Percentiles rank a stretch among this genome's conserved stretches.
phyloP scores from a whole-genome alignment of 768 basidiomycete species.

The Dendrothele bispora region DNA sequence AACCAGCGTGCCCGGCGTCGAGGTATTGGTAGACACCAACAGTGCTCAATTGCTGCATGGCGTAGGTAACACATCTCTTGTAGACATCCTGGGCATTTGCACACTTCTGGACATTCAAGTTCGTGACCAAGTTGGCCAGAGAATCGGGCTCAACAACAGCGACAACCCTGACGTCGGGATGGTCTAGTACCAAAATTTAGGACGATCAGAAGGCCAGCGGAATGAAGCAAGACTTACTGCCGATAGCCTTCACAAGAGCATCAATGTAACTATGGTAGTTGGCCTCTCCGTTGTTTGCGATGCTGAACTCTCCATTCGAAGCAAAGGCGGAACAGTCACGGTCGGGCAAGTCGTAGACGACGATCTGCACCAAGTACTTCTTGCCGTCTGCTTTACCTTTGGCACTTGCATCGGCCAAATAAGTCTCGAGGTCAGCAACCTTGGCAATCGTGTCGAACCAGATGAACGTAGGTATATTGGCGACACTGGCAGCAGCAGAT shows the following conservation, averaged over 20 bases:
- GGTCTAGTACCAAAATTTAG: constrained; percentile 30
- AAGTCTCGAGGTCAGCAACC: constrained; percentile 51
- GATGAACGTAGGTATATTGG: constrained; percentile 56
- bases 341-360: constrained; percentile 62
- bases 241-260: constrained; percentile 56
- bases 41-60: constrained; percentile 52
- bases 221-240: constrained; percentile 31
- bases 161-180: constrained; percentile 60
- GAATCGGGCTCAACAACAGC: constrained; percentile 71
- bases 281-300: constrained; percentile 53
- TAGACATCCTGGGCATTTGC: constrained; percentile 52
- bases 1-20: constrained; percentile 64
- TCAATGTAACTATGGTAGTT: constrained; percentile 64
- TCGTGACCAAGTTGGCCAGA: constrained; percentile 68
- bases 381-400: constrained; percentile 42
- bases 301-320: constrained; percentile 66
- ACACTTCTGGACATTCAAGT: constrained; percentile 59
- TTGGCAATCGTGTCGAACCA: constrained; percentile 63
- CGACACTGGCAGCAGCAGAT: constrained; percentile 49
- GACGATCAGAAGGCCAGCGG: constrained; percentile 1
- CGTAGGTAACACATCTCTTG: constrained; percentile 53
- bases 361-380: constrained; percentile 51
- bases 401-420: constrained; percentile 54
- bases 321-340: constrained; percentile 67
- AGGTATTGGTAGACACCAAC: constrained; percentile 62